Evolutionary conservation across 73 alveolate genomes (phyloP).

Genomic region (Tetrahymena malaccensis): DNA sequence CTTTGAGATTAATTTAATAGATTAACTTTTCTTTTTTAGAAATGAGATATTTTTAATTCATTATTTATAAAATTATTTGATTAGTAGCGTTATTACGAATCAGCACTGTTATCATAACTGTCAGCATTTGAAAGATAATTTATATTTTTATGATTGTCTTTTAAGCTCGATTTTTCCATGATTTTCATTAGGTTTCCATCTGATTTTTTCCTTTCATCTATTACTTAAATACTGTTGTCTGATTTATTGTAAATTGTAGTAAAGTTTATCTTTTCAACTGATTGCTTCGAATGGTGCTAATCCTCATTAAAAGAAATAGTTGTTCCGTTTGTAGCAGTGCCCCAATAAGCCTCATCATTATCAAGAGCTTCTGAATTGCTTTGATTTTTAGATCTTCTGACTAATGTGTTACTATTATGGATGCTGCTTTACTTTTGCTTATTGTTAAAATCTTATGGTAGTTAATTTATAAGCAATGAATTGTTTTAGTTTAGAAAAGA

Average conservation of each 20-base stretch:
- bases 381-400: neutral
- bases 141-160: neutral
- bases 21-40: neutral
- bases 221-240: neutral
- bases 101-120: neutral
- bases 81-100: neutral
- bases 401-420: neutral
- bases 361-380: neutral
- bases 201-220: neutral
- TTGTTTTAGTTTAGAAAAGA: neutral
- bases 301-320: neutral
- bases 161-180: neutral
- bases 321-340: neutral
- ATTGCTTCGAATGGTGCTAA: neutral
- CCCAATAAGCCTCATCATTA: neutral
- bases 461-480: neutral
- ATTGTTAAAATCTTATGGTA: neutral
- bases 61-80: neutral
- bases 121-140: neutral
- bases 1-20: neutral
- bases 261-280: neutral
- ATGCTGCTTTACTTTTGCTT: neutral
- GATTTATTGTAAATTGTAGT: neutral
- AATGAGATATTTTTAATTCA: neutral
- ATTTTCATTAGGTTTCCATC: neutral